phyloP scores from a whole-genome alignment of 768 basidiomycete genomes.

The Boletus huronensis region DNA sequence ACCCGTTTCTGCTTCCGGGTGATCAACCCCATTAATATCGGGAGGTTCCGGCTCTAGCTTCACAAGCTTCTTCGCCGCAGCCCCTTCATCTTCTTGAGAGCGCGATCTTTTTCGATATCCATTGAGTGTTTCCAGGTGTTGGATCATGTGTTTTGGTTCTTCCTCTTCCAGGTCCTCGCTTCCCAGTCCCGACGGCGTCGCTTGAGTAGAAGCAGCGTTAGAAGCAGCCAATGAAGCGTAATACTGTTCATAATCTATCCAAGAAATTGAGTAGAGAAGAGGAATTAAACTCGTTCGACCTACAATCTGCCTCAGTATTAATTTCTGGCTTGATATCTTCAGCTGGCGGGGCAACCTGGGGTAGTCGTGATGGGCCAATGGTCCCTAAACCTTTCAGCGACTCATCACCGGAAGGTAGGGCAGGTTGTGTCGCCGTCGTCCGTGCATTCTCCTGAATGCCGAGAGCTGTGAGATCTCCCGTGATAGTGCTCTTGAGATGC shows the following conservation, averaged over 20 bases:
- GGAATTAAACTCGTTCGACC: slow-evolving; percentile 20
- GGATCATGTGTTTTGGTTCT: slow-evolving; percentile 62
- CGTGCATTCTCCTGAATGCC: slow-evolving; percentile 73
- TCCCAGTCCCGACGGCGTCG: slow-evolving; percentile 57
- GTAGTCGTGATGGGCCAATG: slow-evolving; percentile 37
- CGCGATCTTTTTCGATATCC: slow-evolving; percentile 73
- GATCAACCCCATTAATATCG: slow-evolving; percentile 16
- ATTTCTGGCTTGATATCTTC: slow-evolving; percentile 46
- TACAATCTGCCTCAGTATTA: slow-evolving; percentile 64
- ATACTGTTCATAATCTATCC: slow-evolving; percentile 73
- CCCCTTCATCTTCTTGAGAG: slow-evolving; percentile 56
- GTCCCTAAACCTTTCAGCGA: slow-evolving; percentile 67
- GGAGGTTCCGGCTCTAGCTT: slow-evolving; percentile 38
- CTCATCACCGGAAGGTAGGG: slow-evolving; percentile 60
- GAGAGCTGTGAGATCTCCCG: slow-evolving; percentile 85
- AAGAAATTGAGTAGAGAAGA: neutral
- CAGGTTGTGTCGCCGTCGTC: slow-evolving; percentile 36
- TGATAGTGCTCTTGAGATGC: slow-evolving; percentile 95
- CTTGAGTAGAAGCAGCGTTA: slow-evolving; percentile 51
- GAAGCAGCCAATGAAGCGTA: slow-evolving; percentile 76
- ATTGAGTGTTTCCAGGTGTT: slow-evolving; percentile 67
- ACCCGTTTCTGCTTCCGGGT: neutral
- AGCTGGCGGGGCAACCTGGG: slow-evolving; percentile 26
- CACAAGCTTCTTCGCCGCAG: slow-evolving; percentile 35
- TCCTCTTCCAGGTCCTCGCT: slow-evolving; percentile 63